Conservation (phyloP, 106 monocot species). For the Dendrobium catenatum region DNA sequence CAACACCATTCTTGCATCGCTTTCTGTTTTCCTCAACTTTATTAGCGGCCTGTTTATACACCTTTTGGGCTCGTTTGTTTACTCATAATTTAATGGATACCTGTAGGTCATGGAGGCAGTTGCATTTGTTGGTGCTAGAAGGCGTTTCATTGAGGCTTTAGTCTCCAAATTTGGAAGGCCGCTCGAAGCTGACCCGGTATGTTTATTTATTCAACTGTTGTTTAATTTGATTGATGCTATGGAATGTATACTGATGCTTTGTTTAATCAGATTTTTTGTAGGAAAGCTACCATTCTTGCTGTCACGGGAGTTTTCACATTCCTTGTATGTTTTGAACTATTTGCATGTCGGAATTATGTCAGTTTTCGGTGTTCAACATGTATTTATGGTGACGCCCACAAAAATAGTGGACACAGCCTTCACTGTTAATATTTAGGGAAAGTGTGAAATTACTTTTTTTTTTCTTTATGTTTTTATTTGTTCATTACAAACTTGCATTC, state of each 20-base stretch:
- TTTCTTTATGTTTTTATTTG: too few species aligned
- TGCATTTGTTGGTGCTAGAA: conserved; percentile 61
- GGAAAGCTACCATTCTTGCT: conserved; percentile 57
- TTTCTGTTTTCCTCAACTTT: neutral
- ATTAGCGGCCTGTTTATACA: neutral
- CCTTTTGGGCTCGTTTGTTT: neutral
- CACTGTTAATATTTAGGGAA: neutral
- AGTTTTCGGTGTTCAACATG: neutral
- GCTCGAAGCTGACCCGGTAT: conserved; percentile 90
- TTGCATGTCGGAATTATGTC: neutral
- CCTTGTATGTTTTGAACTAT: conserved; percentile 45
- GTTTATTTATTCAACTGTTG: neutral
- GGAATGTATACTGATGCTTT: neutral
- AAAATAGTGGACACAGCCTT: neutral
- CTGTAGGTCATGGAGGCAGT: conserved; percentile 65
- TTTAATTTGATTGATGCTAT: neutral
- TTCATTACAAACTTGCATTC: too few species aligned
- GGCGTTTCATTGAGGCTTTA: conserved; percentile 90
- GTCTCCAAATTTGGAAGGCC: conserved; percentile 78
- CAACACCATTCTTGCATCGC: too few species aligned
- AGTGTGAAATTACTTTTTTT: too few species aligned
- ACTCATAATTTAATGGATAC: neutral
- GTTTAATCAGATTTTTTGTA: conserved; percentile 65
- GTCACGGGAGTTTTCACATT: conserved; percentile 57
- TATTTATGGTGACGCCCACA: neutral